Evolutionary conservation across 176 grass and related monocot genomes (phyloP).

Genomic region (Musa troglodytarum): DNA sequence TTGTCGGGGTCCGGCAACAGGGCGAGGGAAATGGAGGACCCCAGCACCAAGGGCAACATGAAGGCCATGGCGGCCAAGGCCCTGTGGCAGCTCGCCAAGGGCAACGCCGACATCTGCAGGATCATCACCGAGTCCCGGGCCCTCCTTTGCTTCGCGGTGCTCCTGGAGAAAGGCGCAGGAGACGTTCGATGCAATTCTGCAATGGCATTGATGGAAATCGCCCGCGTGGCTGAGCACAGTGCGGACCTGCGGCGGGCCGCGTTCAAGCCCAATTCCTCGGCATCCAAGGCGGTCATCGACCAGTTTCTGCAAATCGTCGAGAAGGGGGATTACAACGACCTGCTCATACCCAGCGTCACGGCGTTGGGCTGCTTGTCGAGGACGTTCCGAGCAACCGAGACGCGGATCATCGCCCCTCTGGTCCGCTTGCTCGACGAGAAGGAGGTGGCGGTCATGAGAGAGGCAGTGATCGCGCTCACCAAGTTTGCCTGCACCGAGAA

Average conservation of each 20-base stretch:
- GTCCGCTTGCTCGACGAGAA: conserved; percentile 3
- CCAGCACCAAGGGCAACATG: background rate
- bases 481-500: background rate
- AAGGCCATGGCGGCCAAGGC: conserved; percentile 14
- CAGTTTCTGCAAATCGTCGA: background rate
- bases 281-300: conserved; percentile 6
- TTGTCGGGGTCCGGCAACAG: background rate
- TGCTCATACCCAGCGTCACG: conserved; percentile 6
- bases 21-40: conserved; percentile 2
- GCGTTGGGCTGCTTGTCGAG: conserved; percentile 4
- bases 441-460: background rate
- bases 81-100: conserved; percentile 6
- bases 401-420: background rate
- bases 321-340: background rate
- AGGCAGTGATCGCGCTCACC: background rate
- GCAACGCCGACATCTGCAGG: conserved; percentile 4
- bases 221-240: conserved; percentile 1
- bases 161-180: conserved; percentile 5
- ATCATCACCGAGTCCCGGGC: conserved; percentile 8
- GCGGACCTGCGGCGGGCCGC: background rate
- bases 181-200: conserved; percentile 1
- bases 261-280: conserved; percentile 3
- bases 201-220: conserved; percentile 14
- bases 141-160: conserved; percentile 11
- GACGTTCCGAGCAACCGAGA: conserved; percentile 5